Conservation (phyloP, 1,139 yeast species). For the Ogataea hybrid region DNA sequence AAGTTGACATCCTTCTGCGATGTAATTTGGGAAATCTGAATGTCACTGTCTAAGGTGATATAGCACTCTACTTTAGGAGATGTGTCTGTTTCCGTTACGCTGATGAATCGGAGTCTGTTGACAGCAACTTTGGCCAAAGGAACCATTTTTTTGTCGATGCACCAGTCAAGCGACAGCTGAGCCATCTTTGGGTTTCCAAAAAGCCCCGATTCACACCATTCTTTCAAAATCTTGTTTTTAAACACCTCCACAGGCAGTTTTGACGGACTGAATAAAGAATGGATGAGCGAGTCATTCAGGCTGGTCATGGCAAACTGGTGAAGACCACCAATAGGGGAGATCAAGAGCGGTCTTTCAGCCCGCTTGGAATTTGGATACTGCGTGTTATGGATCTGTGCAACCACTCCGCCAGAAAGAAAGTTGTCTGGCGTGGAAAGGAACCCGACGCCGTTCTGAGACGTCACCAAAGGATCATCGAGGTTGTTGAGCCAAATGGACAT, state of each 20-base stretch:
- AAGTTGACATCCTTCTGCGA: constrained; percentile 12
- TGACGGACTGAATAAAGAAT: constrained; percentile 28
- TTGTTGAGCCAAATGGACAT: constrained; percentile 30
- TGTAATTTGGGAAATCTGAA: constrained; percentile 20
- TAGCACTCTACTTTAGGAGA: constrained; percentile 42
- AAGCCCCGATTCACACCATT: constrained; percentile 23
- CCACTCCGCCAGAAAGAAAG: constrained; percentile 15
- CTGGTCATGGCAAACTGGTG: constrained; percentile 43
- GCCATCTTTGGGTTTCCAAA: constrained; percentile 37
- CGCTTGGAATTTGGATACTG: not conserved
- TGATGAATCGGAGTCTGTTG: constrained; percentile 46
- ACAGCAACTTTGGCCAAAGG: constrained; percentile 45
- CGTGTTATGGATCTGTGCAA: constrained; percentile 15
- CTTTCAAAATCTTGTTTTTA: constrained; percentile 13
- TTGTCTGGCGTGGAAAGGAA: constrained; percentile 17
- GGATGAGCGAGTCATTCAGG: constrained; percentile 31
- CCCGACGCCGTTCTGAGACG: constrained; percentile 14
- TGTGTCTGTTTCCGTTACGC: constrained; percentile 36
- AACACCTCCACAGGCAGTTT: constrained; percentile 19
- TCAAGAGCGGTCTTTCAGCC: constrained; percentile 30
- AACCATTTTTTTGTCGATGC: constrained; percentile 45
- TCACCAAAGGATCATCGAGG: constrained; percentile 19
- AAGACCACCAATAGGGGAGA: constrained; percentile 52
- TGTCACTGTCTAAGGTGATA: constrained; percentile 34
- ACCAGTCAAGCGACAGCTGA: constrained; percentile 51